Base-by-base conservation (phyloP, 148 eudicot species). In the Camellia japonica region DNA sequence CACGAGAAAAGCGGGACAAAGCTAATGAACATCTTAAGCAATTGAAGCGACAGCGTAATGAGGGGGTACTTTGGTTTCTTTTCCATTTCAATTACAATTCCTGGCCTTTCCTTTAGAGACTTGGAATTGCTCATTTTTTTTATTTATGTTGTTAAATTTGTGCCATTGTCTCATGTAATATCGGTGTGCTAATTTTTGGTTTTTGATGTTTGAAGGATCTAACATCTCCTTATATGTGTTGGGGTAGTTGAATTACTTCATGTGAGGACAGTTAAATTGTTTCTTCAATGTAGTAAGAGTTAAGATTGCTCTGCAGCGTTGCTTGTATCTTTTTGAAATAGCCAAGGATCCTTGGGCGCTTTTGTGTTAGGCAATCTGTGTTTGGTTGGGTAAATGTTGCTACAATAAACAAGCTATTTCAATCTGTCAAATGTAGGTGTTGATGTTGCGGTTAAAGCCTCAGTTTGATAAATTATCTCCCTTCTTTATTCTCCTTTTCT, bases 31-130 rank as follows among this genome's bases (percentile, higher is more conserved):
- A 46, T 56, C 49, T 85, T 58, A 68, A 75, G 58, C 86, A 86
- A 75, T 77, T 95, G 82, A 87, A 84, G 74, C 86, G 75, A 68
- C 81, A 85, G 42, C 89, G 83, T 76, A 88, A 90, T 6, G 86
- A 85, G 19, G 87, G 73, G 91, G 98, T 93, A 90, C 63, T 83
- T 71, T 84, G 3, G 46, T 75, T 73, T 41, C n/a, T 60, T 76
- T 68, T 60, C 43, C 54, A 60, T 20, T 59, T 13, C 15, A 16
- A n/a, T 61, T 65, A 10, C 52, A 13, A 5, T 5, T n/a, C 42
- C 14, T 11, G 5, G 19, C 23, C 43, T 60, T 74, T 16, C 42
- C 68, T 41, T 0, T 43, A 52, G 60, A 30, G 30, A 3, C 19
- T 8, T 47, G n/a, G 23, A 7, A n/a, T 18, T 46, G 56, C 23